These are phyloP conservation scores for Forsythia suspensa DNA, from an alignment of 257 asterid genomes.

Conservation along the genomic window DNA sequence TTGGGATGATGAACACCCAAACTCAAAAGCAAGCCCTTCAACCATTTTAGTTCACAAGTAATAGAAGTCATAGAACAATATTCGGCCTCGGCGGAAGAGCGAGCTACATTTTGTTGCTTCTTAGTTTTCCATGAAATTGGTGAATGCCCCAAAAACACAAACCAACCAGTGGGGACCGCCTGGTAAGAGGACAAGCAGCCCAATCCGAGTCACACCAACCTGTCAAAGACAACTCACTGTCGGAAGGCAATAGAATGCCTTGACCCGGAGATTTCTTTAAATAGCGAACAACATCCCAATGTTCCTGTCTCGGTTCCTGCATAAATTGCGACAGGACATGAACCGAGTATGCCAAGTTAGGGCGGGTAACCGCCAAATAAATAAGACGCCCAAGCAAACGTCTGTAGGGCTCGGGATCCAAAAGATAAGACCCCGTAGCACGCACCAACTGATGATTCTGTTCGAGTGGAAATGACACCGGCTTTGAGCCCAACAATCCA, in stretches of 20 bases:
- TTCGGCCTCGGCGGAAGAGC: not conserved
- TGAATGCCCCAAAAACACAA: not conserved
- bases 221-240: not conserved
- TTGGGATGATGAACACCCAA: no score
- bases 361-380: no score
- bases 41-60: not conserved
- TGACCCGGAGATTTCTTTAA: not conserved
- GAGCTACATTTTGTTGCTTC: not conserved
- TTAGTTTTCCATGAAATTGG: not conserved
- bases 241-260: not conserved
- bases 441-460: no score
- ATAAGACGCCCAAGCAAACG: no score
- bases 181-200: not conserved
- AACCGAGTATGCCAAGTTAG: no score
- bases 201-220: not conserved
- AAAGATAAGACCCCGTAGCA: no score
- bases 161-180: not conserved
- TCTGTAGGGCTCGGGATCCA: no score
- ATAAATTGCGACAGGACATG: not conserved
- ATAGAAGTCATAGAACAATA: not conserved
- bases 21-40: no score
- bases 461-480: not conserved
- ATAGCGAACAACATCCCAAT: not conserved
- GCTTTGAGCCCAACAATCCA: not conserved
- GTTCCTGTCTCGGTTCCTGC: not conserved